Percentiles rank a stretch among this genome's conserved stretches.
Evolutionary conservation across 805 yeast species (phyloP).

Genomic region (Yarrowia sp.): DNA sequence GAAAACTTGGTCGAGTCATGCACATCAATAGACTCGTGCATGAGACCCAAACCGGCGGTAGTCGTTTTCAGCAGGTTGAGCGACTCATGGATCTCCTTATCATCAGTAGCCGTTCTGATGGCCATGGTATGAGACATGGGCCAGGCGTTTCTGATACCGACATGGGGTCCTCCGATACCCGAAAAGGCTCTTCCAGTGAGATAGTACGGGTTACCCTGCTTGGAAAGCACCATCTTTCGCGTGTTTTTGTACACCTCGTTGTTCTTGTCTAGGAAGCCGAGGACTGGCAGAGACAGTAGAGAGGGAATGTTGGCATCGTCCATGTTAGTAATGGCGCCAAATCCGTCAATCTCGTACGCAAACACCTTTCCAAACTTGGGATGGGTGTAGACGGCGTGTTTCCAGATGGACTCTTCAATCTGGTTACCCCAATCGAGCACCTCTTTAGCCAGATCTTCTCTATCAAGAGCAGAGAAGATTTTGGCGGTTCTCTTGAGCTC

Average conservation of each 20-base stretch:
- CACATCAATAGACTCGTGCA: constrained; percentile 81
- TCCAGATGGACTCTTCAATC: constrained; percentile 56
- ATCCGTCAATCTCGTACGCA: constrained; percentile 90
- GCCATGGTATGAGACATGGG: constrained; percentile 80
- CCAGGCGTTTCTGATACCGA: constrained; percentile 81
- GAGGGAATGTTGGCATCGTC: constrained; percentile 93
- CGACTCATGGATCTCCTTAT: constrained; percentile 57
- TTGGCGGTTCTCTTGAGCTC: constrained; percentile 50
- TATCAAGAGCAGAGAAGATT: constrained; percentile 33
- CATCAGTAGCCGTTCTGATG: constrained; percentile 72
- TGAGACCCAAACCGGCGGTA: constrained; percentile 73
- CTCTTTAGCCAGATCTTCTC: constrained; percentile 31
- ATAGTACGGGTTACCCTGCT: constrained; percentile 75
- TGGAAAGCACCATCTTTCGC: constrained; percentile 67
- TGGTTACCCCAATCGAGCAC: constrained; percentile 40
- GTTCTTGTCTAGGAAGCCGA: constrained; percentile 55
- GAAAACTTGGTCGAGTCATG: constrained; percentile 49
- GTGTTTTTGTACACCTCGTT: constrained; percentile 74
- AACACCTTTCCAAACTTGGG: constrained; percentile 70
- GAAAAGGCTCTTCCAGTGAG: constrained; percentile 59
- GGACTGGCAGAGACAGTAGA: constrained; percentile 71
- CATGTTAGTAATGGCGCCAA: constrained; percentile 69
- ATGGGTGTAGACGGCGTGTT: constrained; percentile 66
- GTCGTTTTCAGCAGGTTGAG: constrained; percentile 53
- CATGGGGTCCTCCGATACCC: constrained; percentile 91